Percentiles rank a stretch among this genome's conserved stretches.
phyloP scores from a whole-genome alignment of 495 filamentous ascomycete species.

The Talaromyces ruber region DNA sequence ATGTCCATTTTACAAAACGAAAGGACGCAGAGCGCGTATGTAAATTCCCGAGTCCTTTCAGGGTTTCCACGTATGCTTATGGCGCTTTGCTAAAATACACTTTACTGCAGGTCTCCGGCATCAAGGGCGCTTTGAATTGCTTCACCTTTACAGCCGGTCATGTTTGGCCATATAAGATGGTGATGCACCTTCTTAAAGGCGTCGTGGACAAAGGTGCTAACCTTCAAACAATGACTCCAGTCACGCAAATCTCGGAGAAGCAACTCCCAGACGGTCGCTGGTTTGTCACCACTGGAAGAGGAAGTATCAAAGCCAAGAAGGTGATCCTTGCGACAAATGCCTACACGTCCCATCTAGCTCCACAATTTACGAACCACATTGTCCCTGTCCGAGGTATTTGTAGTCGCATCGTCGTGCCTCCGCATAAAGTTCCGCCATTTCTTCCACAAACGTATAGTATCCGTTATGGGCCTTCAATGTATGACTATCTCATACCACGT shows the following conservation, averaged over 20 bases:
- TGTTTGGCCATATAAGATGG: constrained; percentile 66
- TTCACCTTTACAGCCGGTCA: constrained; percentile 15
- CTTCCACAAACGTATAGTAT: too few relatives aligned
- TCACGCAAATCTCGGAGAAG: constrained; percentile 31
- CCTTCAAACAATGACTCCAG: constrained; percentile 70
- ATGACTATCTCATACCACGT: constrained; percentile 43
- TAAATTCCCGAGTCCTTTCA: too few relatives aligned
- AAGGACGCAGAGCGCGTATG: too few relatives aligned
- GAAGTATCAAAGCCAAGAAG: constrained; percentile 44
- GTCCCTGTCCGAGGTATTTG: constrained; percentile 59
- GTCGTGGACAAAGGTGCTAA: constrained; percentile 53
- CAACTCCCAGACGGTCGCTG: constrained; percentile 11
- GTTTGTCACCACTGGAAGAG: constrained; percentile 53
- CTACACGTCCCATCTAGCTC: constrained; percentile 67
- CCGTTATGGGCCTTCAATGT: too few relatives aligned
- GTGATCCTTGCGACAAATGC: constrained; percentile 76
- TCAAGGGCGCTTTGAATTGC: constrained; percentile 21
- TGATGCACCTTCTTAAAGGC: constrained; percentile 50
- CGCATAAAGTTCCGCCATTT: too few relatives aligned
- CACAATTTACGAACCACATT: constrained; percentile 59
- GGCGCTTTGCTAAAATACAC: too few relatives aligned
- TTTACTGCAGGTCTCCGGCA: constrained; percentile 24
- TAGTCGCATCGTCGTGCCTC: constrained; percentile 24
- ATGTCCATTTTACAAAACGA: too few relatives aligned
- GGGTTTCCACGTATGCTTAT: too few relatives aligned